Evolutionary conservation across 345 rosid genomes (phyloP), one percentile per base, ranked within the genome.

Genomic region (Eucalyptus cloeziana): DNA sequence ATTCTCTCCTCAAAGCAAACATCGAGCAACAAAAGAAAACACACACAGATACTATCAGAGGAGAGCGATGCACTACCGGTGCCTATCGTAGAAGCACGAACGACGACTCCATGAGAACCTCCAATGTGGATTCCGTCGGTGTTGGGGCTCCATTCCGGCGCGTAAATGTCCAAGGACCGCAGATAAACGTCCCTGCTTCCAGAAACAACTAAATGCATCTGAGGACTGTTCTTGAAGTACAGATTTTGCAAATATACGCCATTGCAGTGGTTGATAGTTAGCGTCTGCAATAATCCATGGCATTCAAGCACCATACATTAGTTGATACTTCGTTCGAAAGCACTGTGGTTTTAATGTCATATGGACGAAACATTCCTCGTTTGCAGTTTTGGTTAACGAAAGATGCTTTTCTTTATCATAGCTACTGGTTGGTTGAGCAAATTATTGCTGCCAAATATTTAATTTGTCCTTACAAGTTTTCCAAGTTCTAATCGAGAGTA

Each of bases 121-220:
- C 89, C 87, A 21, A 94, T 54, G 85, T 94, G 93, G 89, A 94
- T 91, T 49, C 95, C 95, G 85, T 94, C 94, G 0, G 95, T 94
- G 54, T 93, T 94, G 24, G 94, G 94, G 89, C 95, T 94, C 13
- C 31, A 22, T 5, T 86, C 92, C 1, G 93, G 93, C 10, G 94
- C 86, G 37, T 14, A 56, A 88, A 88, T 79, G 47, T 33, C 4
- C 45, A 88, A 27, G 21, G 14, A 44, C 86, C 1, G 10, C 22
- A 88, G 13, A 13, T 51, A 7, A 62, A 88, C 71, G 44, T 79
- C 13, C 14, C 24, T 88, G 31, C 64, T 14, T 21, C 50, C 67
- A 1, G 8, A 13, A 58, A 51, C 12, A 37, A 80, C 24, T 3
- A 88, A 10, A 85, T 88, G 89, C n/a, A 44, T 79, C 33, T 88